A percentile compares a stretch with the other conserved stretches of the same genome.
phyloP scores from a whole-genome alignment of 805 yeast genomes.

The Metschnikowia cubensis region DNA sequence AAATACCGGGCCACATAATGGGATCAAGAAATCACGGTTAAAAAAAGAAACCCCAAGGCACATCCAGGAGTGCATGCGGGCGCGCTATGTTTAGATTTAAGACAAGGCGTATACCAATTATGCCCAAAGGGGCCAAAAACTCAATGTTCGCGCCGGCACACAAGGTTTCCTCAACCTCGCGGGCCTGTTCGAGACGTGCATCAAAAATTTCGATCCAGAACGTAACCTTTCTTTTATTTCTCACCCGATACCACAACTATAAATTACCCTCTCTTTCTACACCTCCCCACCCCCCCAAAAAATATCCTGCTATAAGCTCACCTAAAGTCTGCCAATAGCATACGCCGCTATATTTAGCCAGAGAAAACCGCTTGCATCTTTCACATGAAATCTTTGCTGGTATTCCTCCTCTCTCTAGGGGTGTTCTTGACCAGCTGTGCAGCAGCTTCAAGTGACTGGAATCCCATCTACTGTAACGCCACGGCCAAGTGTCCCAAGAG shows the following conservation, averaged over 20 bases:
- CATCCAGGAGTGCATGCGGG: not conserved
- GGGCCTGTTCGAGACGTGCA: not conserved
- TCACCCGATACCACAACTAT: not conserved
- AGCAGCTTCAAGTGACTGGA: constrained; percentile 6
- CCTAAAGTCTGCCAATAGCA: too few relatives aligned
- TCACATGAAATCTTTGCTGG: constrained; percentile 10
- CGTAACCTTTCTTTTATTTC: not conserved
- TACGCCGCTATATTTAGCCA: not conserved
- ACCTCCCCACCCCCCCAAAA: not conserved
- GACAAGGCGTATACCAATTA: not conserved
- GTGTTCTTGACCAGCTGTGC: constrained; percentile 9
- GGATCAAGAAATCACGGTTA: not conserved
- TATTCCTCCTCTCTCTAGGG: constrained; percentile 1
- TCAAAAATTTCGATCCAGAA: not conserved
- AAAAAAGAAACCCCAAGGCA: not conserved
- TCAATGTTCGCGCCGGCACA: not conserved
- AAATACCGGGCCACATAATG: not conserved
- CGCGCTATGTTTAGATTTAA: constrained; percentile 3
- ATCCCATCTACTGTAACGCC: constrained; percentile 45
- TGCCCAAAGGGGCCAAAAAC: not conserved
- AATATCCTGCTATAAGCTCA: not conserved
- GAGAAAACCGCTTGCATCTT: not conserved
- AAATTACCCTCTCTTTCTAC: not conserved
- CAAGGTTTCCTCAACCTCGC: not conserved
- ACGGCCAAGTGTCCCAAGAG: constrained; percentile 65